These are phyloP conservation scores for Exophiala spinifera DNA, from an alignment of 2,329 filamentous ascomycete genomes.

Conservation along the genomic window DNA sequence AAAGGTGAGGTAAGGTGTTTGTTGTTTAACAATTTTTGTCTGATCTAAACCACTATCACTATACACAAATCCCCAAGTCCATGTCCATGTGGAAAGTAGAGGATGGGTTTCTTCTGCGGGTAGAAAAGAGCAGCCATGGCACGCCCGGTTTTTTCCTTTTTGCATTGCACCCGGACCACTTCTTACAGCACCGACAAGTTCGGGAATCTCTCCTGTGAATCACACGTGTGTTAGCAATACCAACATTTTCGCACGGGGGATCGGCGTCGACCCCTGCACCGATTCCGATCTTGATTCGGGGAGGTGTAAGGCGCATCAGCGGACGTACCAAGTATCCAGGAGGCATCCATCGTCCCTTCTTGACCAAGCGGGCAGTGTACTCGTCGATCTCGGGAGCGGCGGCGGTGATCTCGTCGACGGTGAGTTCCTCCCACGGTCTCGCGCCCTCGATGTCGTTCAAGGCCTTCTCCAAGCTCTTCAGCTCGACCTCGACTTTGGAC, in stretches of 20 bases:
- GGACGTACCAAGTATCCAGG: conserved; percentile 92
- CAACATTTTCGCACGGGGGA: not conserved
- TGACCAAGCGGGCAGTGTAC: conserved; percentile 90
- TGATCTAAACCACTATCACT: conserved; percentile 29
- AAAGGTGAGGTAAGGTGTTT: not conserved
- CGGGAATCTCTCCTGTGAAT: conserved; percentile 88
- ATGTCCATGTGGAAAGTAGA: not conserved
- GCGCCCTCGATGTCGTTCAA: conserved; percentile 96
- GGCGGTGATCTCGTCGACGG: conserved; percentile 92
- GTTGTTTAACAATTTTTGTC: conserved; percentile 12
- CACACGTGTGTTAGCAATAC: conserved; percentile 15
- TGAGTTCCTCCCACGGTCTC: conserved; percentile 92
- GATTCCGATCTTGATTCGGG: not conserved
- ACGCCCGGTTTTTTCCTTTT: conserved; percentile 1
- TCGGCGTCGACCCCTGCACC: not conserved
- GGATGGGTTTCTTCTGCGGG: not conserved
- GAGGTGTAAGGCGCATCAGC: not conserved
- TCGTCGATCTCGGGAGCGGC: conserved; percentile 96
- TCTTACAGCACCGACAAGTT: conserved; percentile 90
- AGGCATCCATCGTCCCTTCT: conserved; percentile 97
- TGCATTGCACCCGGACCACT: not conserved
- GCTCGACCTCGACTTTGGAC: conserved; percentile 89
- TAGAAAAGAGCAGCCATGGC: conserved; percentile 3
- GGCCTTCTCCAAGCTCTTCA: conserved; percentile 90
- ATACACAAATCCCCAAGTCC: conserved; percentile 23